These are phyloP conservation scores for Datura wrightii DNA, from an alignment of 257 asterid genomes.

Conservation along the genomic window DNA sequence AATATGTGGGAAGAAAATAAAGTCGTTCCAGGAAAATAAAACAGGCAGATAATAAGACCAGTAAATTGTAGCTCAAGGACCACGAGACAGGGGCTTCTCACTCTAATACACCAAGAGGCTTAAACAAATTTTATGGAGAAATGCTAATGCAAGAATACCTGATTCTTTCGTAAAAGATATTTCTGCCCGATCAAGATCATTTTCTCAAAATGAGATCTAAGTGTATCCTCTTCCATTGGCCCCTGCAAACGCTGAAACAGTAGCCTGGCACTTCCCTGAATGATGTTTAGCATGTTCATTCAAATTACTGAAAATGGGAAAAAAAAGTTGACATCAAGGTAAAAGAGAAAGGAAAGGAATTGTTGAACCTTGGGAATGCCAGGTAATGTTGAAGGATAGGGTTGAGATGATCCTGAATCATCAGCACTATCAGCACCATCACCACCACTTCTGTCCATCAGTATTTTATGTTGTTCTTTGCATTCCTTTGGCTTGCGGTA, in stretches of 20 bases:
- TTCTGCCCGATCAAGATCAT: slow-evolving; percentile 73
- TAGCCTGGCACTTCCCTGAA: slow-evolving; percentile 97
- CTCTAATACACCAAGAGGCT: not conserved
- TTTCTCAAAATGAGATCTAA: slow-evolving; percentile 91
- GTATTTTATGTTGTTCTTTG: slow-evolving; percentile 80
- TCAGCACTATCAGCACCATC: slow-evolving; percentile 98
- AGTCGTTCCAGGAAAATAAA: not conserved
- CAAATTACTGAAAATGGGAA: slow-evolving; percentile 28
- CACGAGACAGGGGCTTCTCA: slow-evolving; percentile 15
- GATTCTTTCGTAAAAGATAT: slow-evolving; percentile 62
- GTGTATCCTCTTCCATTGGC: slow-evolving; percentile 94
- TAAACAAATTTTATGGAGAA: not conserved
- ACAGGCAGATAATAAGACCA: slow-evolving; percentile 18
- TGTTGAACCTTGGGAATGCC: slow-evolving; percentile 90
- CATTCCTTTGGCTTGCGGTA: slow-evolving; percentile 94
- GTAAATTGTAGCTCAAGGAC: slow-evolving; percentile 1
- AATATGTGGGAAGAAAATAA: slow-evolving; percentile 17
- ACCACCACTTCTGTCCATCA: slow-evolving; percentile 75
- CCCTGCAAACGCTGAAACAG: slow-evolving; percentile 94
- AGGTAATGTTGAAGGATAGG: slow-evolving; percentile 88
- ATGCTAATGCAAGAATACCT: slow-evolving; percentile 50
- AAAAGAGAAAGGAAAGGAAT: slow-evolving; percentile 31
- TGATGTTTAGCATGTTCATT: slow-evolving; percentile 41
- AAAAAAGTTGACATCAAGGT: slow-evolving; percentile 28
- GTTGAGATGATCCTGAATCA: slow-evolving; percentile 95